Base-by-base conservation (phyloP, 2,329 filamentous ascomycete genomes). In the Diplodia intermedia region DNA sequence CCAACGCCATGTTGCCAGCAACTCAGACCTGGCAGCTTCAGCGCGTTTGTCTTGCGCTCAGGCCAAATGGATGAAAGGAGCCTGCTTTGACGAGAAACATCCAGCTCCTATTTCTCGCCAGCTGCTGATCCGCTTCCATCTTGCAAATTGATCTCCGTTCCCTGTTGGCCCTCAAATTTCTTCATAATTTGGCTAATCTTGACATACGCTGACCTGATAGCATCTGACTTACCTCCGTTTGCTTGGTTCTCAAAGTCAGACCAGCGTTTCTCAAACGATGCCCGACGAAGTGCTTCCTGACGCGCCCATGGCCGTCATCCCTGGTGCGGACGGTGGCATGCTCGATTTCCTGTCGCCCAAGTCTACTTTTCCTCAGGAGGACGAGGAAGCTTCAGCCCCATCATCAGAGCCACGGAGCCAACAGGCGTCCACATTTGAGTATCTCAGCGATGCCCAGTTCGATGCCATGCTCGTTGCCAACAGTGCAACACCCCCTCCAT, bases 31-130 rank as follows among this genome's bases (percentile, higher is more conserved):
- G 15, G 26, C 20, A 11, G 20, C n/a, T 33, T 8, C 26, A 38
- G 12, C 18, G 18, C 31, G 60, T 63, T 52, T 63, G 60, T 63
- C 60, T 63, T 23, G 60, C 14, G n/a, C 29, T 52, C 18, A 36
- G 38, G 14, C 18, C 15, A 12, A n/a, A 15, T n/a, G 18, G 18
- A 31, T 33, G 40, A 11, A 18, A 18, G 26, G 5, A 2, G 40
- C 23, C 9, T 18, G 15, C 15, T 33, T 31, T 15, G 9, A 9
- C 29, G 50, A 38, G 36, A 47, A 26, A 61, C 4, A 15, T 6
- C 18, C 40, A 12, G 15, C 60, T 15, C 60, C 43, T 63, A 63
- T 63, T 50, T 63, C 60, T 23, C 49, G 8, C 31, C 12, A 8
- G n/a, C 36, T 29, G 2, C 8, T 40, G 11, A 20, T 20, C 26